Evolutionary conservation across 352 stramenopile genomes (phyloP).

Genomic region (Nothophytophthora sp.): DNA sequence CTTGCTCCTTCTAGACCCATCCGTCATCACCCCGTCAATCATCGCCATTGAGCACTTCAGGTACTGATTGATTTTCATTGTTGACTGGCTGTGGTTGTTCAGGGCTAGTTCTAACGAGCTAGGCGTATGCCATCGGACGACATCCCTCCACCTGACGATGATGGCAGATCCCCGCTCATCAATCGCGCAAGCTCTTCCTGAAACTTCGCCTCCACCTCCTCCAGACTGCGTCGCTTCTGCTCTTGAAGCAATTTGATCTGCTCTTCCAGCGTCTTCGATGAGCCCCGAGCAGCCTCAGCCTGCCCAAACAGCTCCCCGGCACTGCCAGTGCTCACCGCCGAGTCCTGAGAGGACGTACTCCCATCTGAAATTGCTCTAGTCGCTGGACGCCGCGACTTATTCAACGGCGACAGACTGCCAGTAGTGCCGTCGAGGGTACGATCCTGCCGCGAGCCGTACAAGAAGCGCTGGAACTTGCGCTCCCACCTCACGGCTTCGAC

Average conservation of each 20-base stretch:
- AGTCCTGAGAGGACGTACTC: slow-evolving; percentile 30
- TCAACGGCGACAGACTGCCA: slow-evolving; percentile 7
- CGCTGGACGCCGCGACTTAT: neutral
- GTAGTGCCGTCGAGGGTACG: neutral
- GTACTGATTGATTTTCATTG: too few relatives aligned
- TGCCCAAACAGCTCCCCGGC: neutral
- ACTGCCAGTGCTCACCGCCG: slow-evolving; percentile 14
- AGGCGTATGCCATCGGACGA: too few relatives aligned
- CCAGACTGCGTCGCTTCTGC: slow-evolving; percentile 28
- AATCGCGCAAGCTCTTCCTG: slow-evolving; percentile 35
- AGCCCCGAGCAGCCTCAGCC: neutral
- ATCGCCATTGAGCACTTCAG: too few relatives aligned
- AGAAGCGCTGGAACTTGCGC: slow-evolving; percentile 17
- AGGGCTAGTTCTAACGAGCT: too few relatives aligned
- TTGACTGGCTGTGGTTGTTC: too few relatives aligned
- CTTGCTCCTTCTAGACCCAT: too few relatives aligned
- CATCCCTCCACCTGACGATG: too few relatives aligned
- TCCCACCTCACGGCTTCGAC: slow-evolving; percentile 36
- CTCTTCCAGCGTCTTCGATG: slow-evolving; percentile 22
- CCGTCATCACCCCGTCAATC: too few relatives aligned
- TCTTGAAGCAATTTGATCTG: slow-evolving; percentile 38
- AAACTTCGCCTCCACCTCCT: slow-evolving; percentile 41
- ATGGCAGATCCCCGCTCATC: slow-evolving; percentile 2
- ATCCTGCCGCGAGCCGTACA: neutral
- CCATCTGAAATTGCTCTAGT: slow-evolving; percentile 23